phyloP scores from a whole-genome alignment of 1,139 yeast species.

The Pichia sp. region DNA sequence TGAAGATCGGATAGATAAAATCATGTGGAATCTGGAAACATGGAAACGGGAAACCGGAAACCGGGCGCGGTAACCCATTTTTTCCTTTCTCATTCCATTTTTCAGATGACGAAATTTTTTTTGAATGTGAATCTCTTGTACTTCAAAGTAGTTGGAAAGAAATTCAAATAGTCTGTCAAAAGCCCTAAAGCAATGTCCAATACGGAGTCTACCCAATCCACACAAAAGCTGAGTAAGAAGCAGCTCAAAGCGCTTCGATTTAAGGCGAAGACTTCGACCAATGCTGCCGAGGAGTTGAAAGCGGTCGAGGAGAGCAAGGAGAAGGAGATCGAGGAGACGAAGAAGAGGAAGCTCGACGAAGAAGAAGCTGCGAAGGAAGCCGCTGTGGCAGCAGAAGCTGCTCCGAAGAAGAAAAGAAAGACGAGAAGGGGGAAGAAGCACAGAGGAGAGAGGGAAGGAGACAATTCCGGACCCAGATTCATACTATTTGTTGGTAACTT shows the following conservation, averaged over 20 bases:
- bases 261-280: conserved; percentile 46
- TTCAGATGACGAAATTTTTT: conserved; percentile 4
- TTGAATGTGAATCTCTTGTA: no score
- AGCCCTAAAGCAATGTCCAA: not conserved
- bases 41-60: not conserved
- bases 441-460: conserved; percentile 37
- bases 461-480: conserved; percentile 56
- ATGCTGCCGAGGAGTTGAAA: conserved; percentile 35
- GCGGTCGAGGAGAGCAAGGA: conserved; percentile 29
- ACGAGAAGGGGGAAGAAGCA: conserved; percentile 77
- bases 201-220: conserved; percentile 11
- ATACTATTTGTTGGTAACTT: conserved; percentile 89
- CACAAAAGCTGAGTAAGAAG: conserved; percentile 65
- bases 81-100: conserved; percentile 3
- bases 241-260: conserved; percentile 76
- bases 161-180: not conserved
- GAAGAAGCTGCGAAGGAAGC: conserved; percentile 11
- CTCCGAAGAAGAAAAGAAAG: conserved; percentile 57
- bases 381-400: conserved; percentile 26
- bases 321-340: conserved; percentile 27
- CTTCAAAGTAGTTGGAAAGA: not conserved
- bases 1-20: no score
- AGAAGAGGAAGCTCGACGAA: conserved; percentile 21
- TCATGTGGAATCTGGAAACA: not conserved
- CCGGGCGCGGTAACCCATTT: conserved; percentile 8